A percentile compares a stretch with the other conserved stretches of the same genome.
Conservation (phyloP, 495 filamentous ascomycete species). For the Hypoxylon lienhwacheense region DNA sequence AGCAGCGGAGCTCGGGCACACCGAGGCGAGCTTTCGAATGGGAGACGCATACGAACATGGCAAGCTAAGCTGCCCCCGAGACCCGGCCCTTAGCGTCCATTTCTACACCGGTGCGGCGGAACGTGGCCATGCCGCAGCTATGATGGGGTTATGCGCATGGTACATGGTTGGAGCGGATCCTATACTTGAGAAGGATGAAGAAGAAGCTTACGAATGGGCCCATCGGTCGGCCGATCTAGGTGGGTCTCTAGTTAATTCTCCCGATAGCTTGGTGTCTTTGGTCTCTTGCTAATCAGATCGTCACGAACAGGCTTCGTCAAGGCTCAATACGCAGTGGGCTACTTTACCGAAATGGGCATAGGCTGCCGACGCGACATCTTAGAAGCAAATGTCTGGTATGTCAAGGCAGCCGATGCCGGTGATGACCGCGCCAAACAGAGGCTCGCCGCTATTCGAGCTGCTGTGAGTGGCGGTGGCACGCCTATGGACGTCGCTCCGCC, state of each 20-base stretch:
- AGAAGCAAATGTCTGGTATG: constrained; percentile 98
- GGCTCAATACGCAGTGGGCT: constrained; percentile 92
- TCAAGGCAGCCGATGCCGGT: constrained; percentile 89
- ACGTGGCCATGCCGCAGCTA: constrained; percentile 78
- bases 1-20: constrained; percentile 87
- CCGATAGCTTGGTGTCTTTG: neutral
- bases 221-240: constrained; percentile 79
- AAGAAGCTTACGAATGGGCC: constrained; percentile 97
- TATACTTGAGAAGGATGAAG: constrained; percentile 89
- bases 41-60: constrained; percentile 98
- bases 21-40: constrained; percentile 79
- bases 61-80: constrained; percentile 78
- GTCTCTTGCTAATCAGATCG: constrained; percentile 16
- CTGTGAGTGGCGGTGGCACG: constrained; percentile 74
- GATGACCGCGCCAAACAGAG: constrained; percentile 86
- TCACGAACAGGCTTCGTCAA: constrained; percentile 72
- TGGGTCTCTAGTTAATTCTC: constrained; percentile 48
- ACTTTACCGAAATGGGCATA: constrained; percentile 98
- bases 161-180: constrained; percentile 96
- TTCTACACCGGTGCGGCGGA: constrained; percentile 95
- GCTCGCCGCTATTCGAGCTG: constrained; percentile 81
- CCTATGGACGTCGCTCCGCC: constrained; percentile 55
- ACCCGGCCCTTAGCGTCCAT: constrained; percentile 92
- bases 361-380: constrained; percentile 90
- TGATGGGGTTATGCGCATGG: constrained; percentile 99